These are phyloP conservation scores for Chytridium lagenaria DNA, from an alignment of 371 early-diverging fungal genomes.

Conservation along the genomic window DNA sequence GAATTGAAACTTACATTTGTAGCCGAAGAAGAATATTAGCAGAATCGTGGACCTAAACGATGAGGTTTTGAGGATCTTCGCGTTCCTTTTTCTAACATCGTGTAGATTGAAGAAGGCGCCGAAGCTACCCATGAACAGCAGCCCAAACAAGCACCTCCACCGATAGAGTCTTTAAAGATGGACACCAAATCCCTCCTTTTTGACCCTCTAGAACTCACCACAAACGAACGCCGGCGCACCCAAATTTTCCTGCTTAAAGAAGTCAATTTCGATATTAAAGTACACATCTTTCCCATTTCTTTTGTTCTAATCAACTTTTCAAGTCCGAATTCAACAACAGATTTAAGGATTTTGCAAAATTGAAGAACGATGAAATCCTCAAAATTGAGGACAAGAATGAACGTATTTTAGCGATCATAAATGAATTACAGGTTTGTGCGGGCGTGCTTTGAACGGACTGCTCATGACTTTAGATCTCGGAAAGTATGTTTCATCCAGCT, in stretches of 20 bases:
- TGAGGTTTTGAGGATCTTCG: slow-evolving; percentile 9
- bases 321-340: slow-evolving; percentile 53
- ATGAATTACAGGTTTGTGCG: slow-evolving; percentile 52
- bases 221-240: slow-evolving; percentile 52
- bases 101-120: slow-evolving; percentile 16
- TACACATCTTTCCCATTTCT: slow-evolving; percentile 4
- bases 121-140: background rate
- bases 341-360: slow-evolving; percentile 50
- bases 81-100: background rate
- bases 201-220: slow-evolving; percentile 55
- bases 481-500: slow-evolving; percentile 49
- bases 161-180: slow-evolving; percentile 15
- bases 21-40: slow-evolving; percentile 11
- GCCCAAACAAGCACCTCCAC: slow-evolving; percentile 1
- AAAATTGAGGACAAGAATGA: slow-evolving; percentile 65
- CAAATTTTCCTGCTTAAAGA: slow-evolving; percentile 53
- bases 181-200: slow-evolving; percentile 42
- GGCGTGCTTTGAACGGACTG: no score
- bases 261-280: slow-evolving; percentile 50
- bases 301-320: background rate
- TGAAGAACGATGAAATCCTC: slow-evolving; percentile 56
- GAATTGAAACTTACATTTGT: slow-evolving; percentile 16
- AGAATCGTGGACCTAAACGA: slow-evolving; percentile 11
- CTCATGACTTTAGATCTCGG: slow-evolving; percentile 39
- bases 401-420: slow-evolving; percentile 52